Evolutionary conservation across 1,139 yeast genomes (phyloP), one percentile per base, ranked within the genome.

Genomic region (Hanseniaspora gamundiae): DNA sequence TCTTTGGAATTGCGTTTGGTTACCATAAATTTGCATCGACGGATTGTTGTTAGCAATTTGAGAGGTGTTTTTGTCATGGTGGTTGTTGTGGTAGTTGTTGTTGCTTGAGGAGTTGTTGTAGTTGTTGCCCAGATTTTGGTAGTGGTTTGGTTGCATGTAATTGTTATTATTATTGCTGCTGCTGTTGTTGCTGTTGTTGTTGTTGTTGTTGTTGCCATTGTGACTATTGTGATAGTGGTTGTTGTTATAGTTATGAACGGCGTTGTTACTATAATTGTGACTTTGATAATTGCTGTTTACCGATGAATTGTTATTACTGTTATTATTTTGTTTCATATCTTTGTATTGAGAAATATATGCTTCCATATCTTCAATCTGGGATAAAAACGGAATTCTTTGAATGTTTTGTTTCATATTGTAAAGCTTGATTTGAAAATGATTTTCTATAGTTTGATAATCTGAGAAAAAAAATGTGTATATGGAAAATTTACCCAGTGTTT

Each of bases 321-420:
- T 43, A 17, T 43, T 29, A 17, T 44, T 43, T 21, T 31, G 30
- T 42, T 55, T 57, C 39, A 54, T 38, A 21, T 49, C 50, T 31
- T 53, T 52, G 43, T 57, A 58, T 29, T 59, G 57, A 21, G 47
- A 24, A 27, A 59, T 40, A 42, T 58, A 58, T 40, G 51, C 57
- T 26, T 59, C 58, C 52, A 61, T 55, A 47, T 61, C 64, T 42
- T 61, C 65, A 21, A 52, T 42, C 47, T 61, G 65, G 14, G 63
- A 56, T 22, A 58, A 48, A 48, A 59, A 61, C 24, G 65, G 58
- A 27, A 56, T 49, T 45, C 55, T 52, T 17, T 52, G 51, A 17
- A 58, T 51, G 44, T 51, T 46, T 38, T 59, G 60, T 19, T 61
- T 60, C 64, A 60, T 60, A 8, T 35, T 2, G n/a, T 16, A 11